Evolutionary conservation across 2,329 filamentous ascomycete genomes (phyloP).

Genomic region (Xylariaceae sp.): DNA sequence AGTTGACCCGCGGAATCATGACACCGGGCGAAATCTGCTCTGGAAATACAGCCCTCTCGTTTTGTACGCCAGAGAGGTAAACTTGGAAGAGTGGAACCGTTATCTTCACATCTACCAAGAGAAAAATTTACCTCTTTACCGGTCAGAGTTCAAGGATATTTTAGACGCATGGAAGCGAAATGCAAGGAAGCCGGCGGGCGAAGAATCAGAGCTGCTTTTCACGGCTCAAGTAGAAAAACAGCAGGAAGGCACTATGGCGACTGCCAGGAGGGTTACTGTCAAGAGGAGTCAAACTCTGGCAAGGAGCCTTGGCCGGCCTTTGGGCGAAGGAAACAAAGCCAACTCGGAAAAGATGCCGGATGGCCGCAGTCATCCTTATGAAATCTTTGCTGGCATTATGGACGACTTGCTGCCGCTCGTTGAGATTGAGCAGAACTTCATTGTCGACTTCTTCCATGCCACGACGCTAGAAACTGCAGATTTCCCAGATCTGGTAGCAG

Average conservation of each 20-base stretch:
- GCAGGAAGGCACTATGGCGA: constrained; percentile 73
- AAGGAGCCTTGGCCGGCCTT: constrained; percentile 71
- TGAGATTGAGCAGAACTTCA: constrained; percentile 94
- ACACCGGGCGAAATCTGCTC: constrained; percentile 72
- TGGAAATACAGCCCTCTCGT: constrained; percentile 91
- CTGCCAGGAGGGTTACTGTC: constrained; percentile 88
- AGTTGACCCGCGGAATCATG: constrained; percentile 73
- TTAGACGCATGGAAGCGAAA: constrained; percentile 80
- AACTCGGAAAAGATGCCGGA: constrained; percentile 64
- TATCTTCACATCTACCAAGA: constrained; percentile 82
- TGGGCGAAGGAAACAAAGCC: constrained; percentile 63
- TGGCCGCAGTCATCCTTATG: constrained; percentile 74
- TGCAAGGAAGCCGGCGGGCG: constrained; percentile 74
- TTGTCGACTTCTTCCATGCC: constrained; percentile 96
- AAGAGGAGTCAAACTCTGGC: constrained; percentile 90
- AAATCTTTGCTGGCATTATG: constrained; percentile 79
- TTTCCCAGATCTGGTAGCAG: constrained; percentile 79
- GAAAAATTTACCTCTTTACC: constrained; percentile 77
- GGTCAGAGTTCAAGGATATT: constrained; percentile 80
- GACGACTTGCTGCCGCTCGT: constrained; percentile 84
- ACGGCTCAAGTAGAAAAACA: constrained; percentile 85
- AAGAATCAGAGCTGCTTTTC: constrained; percentile 86
- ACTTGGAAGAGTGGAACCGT: constrained; percentile 79
- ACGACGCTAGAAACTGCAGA: constrained; percentile 82
- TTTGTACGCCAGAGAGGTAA: constrained; percentile 86